phyloP scores from a whole-genome alignment of 176 grass and related monocot genomes.

The Triticum urartu region DNA sequence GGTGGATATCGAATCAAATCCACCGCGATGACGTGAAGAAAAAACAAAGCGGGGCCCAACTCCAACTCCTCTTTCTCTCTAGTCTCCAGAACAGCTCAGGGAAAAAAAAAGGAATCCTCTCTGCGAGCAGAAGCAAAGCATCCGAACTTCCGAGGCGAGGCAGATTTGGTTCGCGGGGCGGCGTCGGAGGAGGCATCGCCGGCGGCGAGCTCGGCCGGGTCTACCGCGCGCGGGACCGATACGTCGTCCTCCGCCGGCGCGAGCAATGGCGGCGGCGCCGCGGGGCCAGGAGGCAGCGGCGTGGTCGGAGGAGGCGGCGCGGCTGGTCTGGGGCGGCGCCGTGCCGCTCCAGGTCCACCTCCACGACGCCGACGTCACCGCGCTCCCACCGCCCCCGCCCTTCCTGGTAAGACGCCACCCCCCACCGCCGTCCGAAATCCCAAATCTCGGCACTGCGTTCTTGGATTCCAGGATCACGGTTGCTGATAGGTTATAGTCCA shows the following conservation, averaged over 20 bases:
- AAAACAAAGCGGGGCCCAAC: not conserved
- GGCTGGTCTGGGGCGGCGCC: slow-evolving; percentile 71
- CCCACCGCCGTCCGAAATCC: not conserved
- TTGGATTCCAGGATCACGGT: not conserved
- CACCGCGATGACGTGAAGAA: not conserved
- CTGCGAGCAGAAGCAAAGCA: not conserved
- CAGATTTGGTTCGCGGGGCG: not conserved
- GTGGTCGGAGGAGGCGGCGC: slow-evolving; percentile 69
- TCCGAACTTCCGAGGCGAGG: not conserved
- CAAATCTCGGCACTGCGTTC: not conserved
- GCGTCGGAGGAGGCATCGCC: not conserved
- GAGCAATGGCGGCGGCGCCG: slow-evolving; percentile 28
- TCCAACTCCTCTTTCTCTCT: not conserved
- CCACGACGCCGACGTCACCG: slow-evolving; percentile 92
- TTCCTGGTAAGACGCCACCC: slow-evolving; percentile 45
- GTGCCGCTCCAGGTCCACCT: slow-evolving; percentile 95
- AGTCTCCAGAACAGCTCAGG: not conserved
- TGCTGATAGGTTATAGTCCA: not conserved
- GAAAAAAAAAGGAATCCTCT: not conserved
- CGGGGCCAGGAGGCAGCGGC: slow-evolving; percentile 26
- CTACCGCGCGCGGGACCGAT: not conserved
- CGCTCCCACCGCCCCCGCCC: slow-evolving; percentile 77
- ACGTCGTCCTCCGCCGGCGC: not conserved
- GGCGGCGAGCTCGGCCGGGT: not conserved
- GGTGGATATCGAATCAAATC: not conserved